Evolutionary conservation across 1,284 basidiomycete genomes (phyloP).

Genomic region (Apiotrichum veenhuisii): DNA sequence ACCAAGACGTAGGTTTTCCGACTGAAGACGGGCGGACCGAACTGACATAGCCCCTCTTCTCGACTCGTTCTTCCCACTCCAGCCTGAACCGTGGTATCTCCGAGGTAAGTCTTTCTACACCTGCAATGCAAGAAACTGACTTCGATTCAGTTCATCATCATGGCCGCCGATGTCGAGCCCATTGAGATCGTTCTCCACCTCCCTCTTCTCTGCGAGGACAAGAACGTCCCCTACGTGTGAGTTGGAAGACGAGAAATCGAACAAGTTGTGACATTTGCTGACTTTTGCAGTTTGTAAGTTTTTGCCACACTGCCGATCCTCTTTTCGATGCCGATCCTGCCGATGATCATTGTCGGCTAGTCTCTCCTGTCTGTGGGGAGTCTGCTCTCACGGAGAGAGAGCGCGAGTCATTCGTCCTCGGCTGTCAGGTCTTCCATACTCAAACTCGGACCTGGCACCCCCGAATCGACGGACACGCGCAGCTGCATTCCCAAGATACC

Average conservation of each 20-base stretch:
- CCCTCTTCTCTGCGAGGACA: slow-evolving; percentile 97
- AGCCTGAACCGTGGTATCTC: slow-evolving; percentile 73
- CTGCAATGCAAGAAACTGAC: too few species aligned
- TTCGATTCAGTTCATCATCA: slow-evolving; percentile 74
- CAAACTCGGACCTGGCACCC: too few species aligned
- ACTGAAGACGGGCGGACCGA: background rate
- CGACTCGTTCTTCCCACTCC: background rate
- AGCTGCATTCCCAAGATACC: slow-evolving; percentile 44
- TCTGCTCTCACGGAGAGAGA: too few species aligned
- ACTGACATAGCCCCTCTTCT: background rate
- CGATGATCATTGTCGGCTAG: too few species aligned
- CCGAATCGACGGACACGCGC: background rate
- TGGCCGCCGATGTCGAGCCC: slow-evolving; percentile 90
- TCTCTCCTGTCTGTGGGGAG: too few species aligned
- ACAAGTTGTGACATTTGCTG: background rate
- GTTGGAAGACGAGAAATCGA: too few species aligned
- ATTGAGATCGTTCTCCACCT: slow-evolving; percentile 88
- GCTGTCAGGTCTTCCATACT: too few species aligned
- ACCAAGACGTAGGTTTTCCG: slow-evolving; percentile 69
- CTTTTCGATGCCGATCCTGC: too few species aligned
- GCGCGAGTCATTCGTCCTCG: too few species aligned
- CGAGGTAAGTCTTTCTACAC: slow-evolving; percentile 51
- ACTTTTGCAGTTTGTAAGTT: background rate
- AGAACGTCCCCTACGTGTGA: slow-evolving; percentile 98
- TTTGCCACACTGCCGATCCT: slow-evolving; percentile 49